Conservation (phyloP, 495 filamentous ascomycete genomes). For the Neurospora sp. region DNA sequence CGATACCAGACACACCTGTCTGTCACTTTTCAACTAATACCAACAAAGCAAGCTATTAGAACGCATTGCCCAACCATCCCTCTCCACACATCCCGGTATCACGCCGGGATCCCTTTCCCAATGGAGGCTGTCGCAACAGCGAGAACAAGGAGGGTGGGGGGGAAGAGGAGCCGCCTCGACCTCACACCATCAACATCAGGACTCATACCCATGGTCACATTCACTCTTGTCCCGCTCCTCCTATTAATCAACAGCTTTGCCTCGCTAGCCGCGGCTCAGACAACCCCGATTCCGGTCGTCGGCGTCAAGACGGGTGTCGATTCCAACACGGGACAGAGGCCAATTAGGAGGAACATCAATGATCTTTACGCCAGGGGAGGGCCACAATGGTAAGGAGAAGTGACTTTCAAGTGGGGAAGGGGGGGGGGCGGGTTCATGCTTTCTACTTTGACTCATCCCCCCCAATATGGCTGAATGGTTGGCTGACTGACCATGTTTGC, state of each 20-base stretch:
- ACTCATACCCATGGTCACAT: neutral
- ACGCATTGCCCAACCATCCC: neutral
- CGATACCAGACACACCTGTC: neutral
- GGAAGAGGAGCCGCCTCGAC: neutral
- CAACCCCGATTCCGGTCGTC: slow-evolving; percentile 20
- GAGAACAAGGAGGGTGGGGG: neutral
- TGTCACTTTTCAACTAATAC: neutral
- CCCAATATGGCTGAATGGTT: neutral
- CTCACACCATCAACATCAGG: neutral
- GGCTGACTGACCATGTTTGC: neutral
- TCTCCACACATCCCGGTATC: neutral
- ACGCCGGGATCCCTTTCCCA: neutral
- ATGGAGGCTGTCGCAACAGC: neutral
- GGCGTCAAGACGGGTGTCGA: slow-evolving; percentile 29
- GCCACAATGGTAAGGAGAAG: slow-evolving; percentile 26
- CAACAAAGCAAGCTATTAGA: neutral
- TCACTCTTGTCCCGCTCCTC: neutral
- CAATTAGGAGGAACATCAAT: slow-evolving; percentile 30
- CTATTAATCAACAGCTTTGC: neutral
- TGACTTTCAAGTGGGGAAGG: slow-evolving; percentile 1
- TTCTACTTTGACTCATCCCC: neutral
- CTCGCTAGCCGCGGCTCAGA: neutral
- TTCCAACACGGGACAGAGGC: slow-evolving; percentile 20
- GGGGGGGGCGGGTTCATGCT: too few relatives aligned
- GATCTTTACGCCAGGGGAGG: slow-evolving; percentile 23